Percentiles rank a stretch among this genome's conserved stretches.
Conservation (phyloP, 352 stramenopile genomes). For the Phytophthora agathidicida region DNA sequence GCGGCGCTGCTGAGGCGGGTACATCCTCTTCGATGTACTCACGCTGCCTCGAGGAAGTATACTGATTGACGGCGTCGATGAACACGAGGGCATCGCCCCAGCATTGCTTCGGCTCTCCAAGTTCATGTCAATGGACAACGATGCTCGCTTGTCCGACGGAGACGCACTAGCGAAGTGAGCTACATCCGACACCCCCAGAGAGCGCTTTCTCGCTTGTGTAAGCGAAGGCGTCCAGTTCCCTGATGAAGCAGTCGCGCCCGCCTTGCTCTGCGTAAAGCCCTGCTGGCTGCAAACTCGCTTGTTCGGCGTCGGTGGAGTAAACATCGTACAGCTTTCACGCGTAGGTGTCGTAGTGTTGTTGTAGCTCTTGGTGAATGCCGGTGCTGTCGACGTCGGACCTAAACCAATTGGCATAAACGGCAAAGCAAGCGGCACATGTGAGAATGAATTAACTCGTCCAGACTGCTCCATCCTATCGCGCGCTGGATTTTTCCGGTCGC, state of each 20-base stretch:
- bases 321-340: slow-evolving; percentile 26
- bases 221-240: slow-evolving; percentile 31
- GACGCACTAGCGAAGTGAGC: slow-evolving; percentile 30
- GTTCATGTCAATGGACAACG: slow-evolving; percentile 42
- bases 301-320: slow-evolving; percentile 43
- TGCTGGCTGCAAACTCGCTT: slow-evolving; percentile 48
- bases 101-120: slow-evolving; percentile 28
- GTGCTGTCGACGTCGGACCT: slow-evolving; percentile 35
- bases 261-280: slow-evolving; percentile 36
- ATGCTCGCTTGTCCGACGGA: slow-evolving; percentile 29
- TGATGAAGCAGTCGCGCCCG: slow-evolving; percentile 15
- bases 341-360: slow-evolving; percentile 28
- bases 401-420: slow-evolving; percentile 16
- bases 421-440: slow-evolving; percentile 16
- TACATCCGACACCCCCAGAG: slow-evolving; percentile 26
- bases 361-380: slow-evolving; percentile 27
- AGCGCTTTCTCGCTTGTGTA: slow-evolving; percentile 36
- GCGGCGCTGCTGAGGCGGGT: slow-evolving; percentile 52
- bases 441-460: slow-evolving; percentile 12
- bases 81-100: slow-evolving; percentile 26
- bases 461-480: slow-evolving; percentile 2
- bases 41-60: slow-evolving; percentile 21
- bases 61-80: slow-evolving; percentile 15
- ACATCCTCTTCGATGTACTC: slow-evolving; percentile 46
- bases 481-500: slow-evolving; percentile 32